Percentiles rank a stretch among this genome's conserved stretches.
Evolutionary conservation across 2,329 filamentous ascomycete genomes (phyloP).

Genomic region (Talaromyces pinophilus): DNA sequence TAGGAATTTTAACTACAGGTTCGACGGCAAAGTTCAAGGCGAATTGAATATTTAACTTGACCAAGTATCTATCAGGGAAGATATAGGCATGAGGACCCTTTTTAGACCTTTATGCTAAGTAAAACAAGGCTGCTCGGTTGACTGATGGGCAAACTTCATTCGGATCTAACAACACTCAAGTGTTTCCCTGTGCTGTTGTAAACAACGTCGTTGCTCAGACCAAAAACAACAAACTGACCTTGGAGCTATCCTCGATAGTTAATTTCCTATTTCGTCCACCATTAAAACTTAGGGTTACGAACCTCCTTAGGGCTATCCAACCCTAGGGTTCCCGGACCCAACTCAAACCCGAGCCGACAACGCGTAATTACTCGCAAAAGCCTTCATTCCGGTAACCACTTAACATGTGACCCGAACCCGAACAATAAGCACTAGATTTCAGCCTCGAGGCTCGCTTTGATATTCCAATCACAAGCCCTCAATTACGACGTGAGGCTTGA

Average conservation of each 20-base stretch:
- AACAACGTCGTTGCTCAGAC: too few relatives aligned
- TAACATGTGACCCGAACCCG: neutral
- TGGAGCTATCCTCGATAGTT: neutral
- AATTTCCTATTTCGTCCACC: neutral
- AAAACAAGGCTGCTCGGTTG: neutral
- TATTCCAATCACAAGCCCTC: neutral
- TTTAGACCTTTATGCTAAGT: neutral
- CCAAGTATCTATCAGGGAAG: neutral
- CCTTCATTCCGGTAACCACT: neutral
- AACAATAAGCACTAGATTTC: neutral
- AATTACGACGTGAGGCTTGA: neutral
- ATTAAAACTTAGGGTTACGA: neutral
- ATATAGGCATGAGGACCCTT: neutral
- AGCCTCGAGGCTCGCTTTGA: neutral
- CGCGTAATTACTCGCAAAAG: neutral
- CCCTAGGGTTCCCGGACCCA: neutral
- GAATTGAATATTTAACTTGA: neutral
- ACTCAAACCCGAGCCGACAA: neutral
- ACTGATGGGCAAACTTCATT: neutral
- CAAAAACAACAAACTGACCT: neutral
- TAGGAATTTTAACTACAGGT: neutral
- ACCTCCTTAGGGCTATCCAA: neutral
- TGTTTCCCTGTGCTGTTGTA: too few relatives aligned
- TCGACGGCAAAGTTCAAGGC: too few relatives aligned
- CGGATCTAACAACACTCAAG: neutral